Evolutionary conservation across 163 green algal species (phyloP), one percentile per base, ranked within the genome.

Genomic region (Prototheca cutis): DNA sequence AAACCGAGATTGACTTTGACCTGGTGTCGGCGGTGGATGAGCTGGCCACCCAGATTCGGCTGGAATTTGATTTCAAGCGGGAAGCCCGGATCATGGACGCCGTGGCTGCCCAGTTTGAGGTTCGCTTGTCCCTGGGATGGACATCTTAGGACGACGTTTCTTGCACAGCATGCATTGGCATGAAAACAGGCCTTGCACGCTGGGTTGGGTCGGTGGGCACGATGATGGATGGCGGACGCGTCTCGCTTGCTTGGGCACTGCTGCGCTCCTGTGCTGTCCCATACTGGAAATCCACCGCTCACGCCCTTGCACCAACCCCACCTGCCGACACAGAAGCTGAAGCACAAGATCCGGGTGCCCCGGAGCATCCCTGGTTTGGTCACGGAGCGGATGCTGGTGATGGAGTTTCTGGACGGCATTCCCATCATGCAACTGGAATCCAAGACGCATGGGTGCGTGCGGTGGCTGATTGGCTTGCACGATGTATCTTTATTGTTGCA

Each of bases 41-140:
- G 77, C 79, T 96, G 31, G 65, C 74, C 18, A 55, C 55, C 27
- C 75, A 83, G 69, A 47, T 68, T 27, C 42, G 64, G 1, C 21
- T 94, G 28, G 89, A 95, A 71, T 95, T 95, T 75, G 84, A 94
- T 63, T 96, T 95, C 63, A 66, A 59, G 39, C 73, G 87, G 34
- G 89, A 95, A 75, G 89, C 89, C 3, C 69, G 75, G 28, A 79
- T 95, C 51, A 95, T 95, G 87, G 84, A 95, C 70, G 79, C 76
- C 0, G 87, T 94, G 10, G 72, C 72, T 3, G 58, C 53, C 24
- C 58, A 82, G 47, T 71, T 88, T 28, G 53, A 72, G 65, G 71
- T 71, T 45, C 32, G 27, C 4, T 30, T 32, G 2, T n/a, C n/a
- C n/a, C n/a, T n/a, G n/a, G n/a, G n/a, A n/a, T n/a, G n/a, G n/a